phyloP scores from a whole-genome alignment of 495 filamentous ascomycete genomes.

The Annulohypoxylon bovei region DNA sequence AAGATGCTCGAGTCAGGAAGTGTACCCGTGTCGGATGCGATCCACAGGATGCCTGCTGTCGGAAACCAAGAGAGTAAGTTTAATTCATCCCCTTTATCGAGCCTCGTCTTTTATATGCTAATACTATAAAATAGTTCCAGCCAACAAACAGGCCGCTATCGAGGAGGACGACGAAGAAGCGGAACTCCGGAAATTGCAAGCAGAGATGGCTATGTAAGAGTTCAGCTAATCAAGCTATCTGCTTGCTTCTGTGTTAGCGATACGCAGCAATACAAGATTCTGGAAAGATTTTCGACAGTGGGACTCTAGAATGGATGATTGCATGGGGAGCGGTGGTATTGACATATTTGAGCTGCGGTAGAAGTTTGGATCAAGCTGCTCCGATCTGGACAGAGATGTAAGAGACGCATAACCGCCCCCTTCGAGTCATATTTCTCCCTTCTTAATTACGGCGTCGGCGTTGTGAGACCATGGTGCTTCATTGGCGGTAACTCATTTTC shows the following conservation, averaged over 20 bases:
- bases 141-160: constrained; percentile 62
- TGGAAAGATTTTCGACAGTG: not conserved
- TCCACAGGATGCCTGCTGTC: constrained; percentile 76
- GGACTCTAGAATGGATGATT: constrained; percentile 14
- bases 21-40: constrained; percentile 70
- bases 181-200: constrained; percentile 91
- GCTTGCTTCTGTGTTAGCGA: not conserved
- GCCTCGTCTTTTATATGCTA: constrained; percentile 31
- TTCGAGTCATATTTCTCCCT: constrained; percentile 24
- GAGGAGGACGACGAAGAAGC: constrained; percentile 95
- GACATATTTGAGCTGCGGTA: constrained; percentile 5
- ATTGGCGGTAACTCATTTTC: constrained; percentile 38
- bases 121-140: constrained; percentile 61
- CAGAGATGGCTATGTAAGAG: constrained; percentile 93
- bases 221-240: not conserved
- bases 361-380: constrained; percentile 19
- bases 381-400: constrained; percentile 9
- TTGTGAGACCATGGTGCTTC: constrained; percentile 43
- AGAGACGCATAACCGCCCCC: constrained; percentile 33
- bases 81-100: not conserved
- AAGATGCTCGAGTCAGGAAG: constrained; percentile 91
- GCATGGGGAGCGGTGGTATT: constrained; percentile 13
- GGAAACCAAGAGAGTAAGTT: constrained; percentile 79
- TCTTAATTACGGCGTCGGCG: constrained; percentile 44
- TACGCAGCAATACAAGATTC: not conserved